Evolutionary conservation across 805 yeast species (phyloP).

Genomic region (Starmerella lactis-condensi): DNA sequence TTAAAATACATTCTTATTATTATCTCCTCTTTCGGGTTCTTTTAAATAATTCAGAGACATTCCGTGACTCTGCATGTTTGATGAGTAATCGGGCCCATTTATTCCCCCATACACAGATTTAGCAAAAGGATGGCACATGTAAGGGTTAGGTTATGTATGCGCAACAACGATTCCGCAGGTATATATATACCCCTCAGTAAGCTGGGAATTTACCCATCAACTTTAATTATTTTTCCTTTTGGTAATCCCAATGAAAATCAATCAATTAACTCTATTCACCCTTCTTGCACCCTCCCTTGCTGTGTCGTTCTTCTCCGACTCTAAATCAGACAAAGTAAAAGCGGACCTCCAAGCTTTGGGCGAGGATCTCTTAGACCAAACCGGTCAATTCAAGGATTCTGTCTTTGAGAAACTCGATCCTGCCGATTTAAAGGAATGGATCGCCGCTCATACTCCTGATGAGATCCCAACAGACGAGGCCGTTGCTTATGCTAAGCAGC

Average conservation of each 20-base stretch:
- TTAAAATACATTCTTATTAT: too few species aligned
- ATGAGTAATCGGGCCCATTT: too few species aligned
- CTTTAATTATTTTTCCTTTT: background rate
- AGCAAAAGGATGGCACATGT: too few species aligned
- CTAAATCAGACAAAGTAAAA: conserved; percentile 17
- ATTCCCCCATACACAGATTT: too few species aligned
- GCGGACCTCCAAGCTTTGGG: conserved; percentile 21
- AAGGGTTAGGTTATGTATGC: too few species aligned
- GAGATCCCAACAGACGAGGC: conserved; percentile 14
- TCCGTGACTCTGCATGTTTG: too few species aligned
- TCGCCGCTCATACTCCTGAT: conserved; percentile 24
- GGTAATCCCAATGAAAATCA: background rate
- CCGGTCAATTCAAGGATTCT: conserved; percentile 23
- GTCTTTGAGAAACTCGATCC: conserved; percentile 28
- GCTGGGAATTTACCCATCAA: too few species aligned
- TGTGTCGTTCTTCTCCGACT: conserved; percentile 11
- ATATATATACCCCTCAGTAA: too few species aligned
- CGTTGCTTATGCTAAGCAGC: conserved; percentile 18
- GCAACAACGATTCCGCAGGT: too few species aligned
- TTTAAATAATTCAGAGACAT: too few species aligned
- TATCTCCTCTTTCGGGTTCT: too few species aligned
- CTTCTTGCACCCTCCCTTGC: conserved; percentile 6
- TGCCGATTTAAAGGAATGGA: conserved; percentile 28
- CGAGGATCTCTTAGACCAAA: conserved; percentile 22
- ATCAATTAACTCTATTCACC: background rate